Base-by-base conservation (phyloP, 441 rosid genomes). In the Viola pubescens region DNA sequence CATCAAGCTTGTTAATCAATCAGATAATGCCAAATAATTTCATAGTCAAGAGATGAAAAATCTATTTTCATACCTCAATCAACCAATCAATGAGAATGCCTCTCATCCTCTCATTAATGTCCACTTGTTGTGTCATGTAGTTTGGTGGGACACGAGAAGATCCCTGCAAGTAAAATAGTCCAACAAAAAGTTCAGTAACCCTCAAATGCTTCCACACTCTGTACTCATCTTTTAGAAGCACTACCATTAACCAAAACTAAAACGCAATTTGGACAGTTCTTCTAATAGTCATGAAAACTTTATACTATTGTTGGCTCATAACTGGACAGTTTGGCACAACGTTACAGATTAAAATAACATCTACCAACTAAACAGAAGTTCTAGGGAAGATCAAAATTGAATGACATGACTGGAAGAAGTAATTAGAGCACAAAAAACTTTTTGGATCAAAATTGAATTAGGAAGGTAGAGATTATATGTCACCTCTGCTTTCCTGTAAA, bases 71-170 rank as follows among this genome's bases (percentile, higher is more conserved):
- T 83, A 90, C 99, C 96, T 94, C 98, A 19, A 91, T 84, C 50
- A 94, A 72, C 98, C 99, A 94, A 63, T 94, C 99, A 5, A 91
- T 86, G 4, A 94, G 85, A 63, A 94, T 87, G 5, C 88, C 94
- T 71, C 99, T 87, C 99, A 91, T 91, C 75, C 77, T 85, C 63
- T 87, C 96, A 55, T 86, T 91, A 49, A 91, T 76, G 65, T 94
- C 98, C 0, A 52, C 52, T 70, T 91, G 97, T 37, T 77, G 84
- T 14, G 57, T 74, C 94, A 94, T 94, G 59, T 88, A 94, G 71
- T 79, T 77, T 16, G 75, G 76, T 49, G 87, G 69, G 52, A 84
- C 86, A 64, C 81, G 59, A 58, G 85, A 73, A 9, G 66, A 78
- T 8, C 63, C 68, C 98, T 92, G 84, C 77, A 78, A 48, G 13